Evolutionary conservation across 2,329 filamentous ascomycete genomes (phyloP), one percentile per base, ranked within the genome.

Genomic region (Chlorencoelia australis): DNA sequence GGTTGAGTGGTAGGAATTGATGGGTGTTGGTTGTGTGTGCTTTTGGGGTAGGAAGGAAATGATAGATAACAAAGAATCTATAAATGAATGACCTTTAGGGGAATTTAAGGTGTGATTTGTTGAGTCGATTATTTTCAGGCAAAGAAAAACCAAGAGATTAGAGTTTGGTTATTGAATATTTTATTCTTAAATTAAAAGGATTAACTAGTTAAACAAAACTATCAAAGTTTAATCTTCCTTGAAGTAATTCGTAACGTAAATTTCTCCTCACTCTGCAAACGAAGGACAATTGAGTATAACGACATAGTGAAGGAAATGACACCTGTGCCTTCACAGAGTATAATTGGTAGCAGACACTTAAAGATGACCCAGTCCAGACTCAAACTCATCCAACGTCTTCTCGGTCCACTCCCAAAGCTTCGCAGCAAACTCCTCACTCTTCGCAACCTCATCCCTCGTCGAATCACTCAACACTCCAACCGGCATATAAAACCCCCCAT

Each of bases 331-430:
- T 14, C 10, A 29, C 15, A 29, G 17, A 15, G n/a, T 13, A 3
- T 28, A 14, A 28, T 6, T 13, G 8, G 7, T 13, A 18, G 28
- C 18, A 19, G 8, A 10, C 6, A 4, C 6, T 10, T 30, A 10
- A 30, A 18, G 4, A 11, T 10, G 16, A 30, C 8, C 28, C 2
- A 6, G 3, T 19, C 4, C 18, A 24, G 7, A 24, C 7, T 24
- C 22, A 9, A 13, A 24, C 19, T 8, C n/a, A 18, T 13, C 14
- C n/a, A 33, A 17, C 10, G n/a, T 11, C 19, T 25, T 20, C n/a
- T 35, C 32, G 6, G 30, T 33, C 30, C 30, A 33, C 7, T 25
- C 30, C 30, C 30, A 33, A 4, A 33, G 25, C 14, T 24, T 16
- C 8, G 14, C n/a, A 5, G 30, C 20, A 7, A 24, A 13, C 19